Conservation (phyloP, 208 protist species). For the Paratrypanosoma confusum region DNA sequence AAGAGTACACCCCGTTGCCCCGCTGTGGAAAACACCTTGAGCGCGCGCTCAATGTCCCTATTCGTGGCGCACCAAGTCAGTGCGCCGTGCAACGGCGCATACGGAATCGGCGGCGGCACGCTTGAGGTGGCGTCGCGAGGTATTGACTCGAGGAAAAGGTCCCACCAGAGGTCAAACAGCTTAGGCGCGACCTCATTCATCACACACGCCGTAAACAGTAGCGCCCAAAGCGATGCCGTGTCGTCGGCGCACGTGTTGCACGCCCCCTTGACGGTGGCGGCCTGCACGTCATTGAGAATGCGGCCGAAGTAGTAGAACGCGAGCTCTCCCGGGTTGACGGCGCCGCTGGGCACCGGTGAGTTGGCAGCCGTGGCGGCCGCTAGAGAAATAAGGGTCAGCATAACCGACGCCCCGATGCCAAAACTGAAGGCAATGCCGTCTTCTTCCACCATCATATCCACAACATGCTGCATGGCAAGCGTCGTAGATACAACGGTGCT, state of each 20-base stretch:
- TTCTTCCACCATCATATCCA: slow-evolving; percentile 30
- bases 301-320: slow-evolving; percentile 64
- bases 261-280: background rate
- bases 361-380: background rate
- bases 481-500: slow-evolving; percentile 19
- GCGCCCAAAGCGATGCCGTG: slow-evolving; percentile 27
- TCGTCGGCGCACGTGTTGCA: background rate
- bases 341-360: background rate
- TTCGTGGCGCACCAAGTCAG: slow-evolving; percentile 51
- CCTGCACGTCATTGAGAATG: slow-evolving; percentile 21
- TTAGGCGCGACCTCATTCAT: slow-evolving; percentile 44
- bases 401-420: slow-evolving; percentile 30
- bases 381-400: slow-evolving; percentile 21
- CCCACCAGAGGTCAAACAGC: slow-evolving; percentile 76
- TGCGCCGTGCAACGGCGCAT: slow-evolving; percentile 35
- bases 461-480: slow-evolving; percentile 24
- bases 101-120: slow-evolving; percentile 26
- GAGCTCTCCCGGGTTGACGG: slow-evolving; percentile 19
- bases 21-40: slow-evolving; percentile 48
- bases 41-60: slow-evolving; percentile 50
- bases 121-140: background rate
- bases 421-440: slow-evolving; percentile 44
- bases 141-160: slow-evolving; percentile 22
- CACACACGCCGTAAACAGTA: slow-evolving; percentile 39
- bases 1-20: slow-evolving; percentile 30